phyloP scores from a whole-genome alignment of 2,329 filamentous ascomycete species.

The Venturia effusa region DNA sequence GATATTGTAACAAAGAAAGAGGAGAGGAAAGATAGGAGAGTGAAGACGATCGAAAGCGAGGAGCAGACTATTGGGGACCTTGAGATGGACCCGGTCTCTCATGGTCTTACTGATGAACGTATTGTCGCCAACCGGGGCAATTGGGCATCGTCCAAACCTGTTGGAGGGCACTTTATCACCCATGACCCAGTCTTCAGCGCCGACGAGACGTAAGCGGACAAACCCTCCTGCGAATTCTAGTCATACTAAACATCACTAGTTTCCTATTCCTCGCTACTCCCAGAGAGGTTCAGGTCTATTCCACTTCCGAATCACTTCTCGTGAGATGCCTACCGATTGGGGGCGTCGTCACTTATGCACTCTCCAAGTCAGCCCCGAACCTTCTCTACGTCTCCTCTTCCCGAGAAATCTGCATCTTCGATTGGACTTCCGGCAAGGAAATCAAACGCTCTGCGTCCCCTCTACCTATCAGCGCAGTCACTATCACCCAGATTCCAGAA shows the following conservation, averaged over 20 bases:
- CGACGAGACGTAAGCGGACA: conserved; percentile 39
- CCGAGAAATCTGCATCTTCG: conserved; percentile 45
- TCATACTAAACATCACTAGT: conserved; percentile 32
- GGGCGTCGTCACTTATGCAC: conserved; percentile 38
- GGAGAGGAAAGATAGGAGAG: neutral
- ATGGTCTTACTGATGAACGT: conserved; percentile 8
- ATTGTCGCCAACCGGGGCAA: neutral
- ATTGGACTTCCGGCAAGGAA: conserved; percentile 38
- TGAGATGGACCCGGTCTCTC: conserved; percentile 16
- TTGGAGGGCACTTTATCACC: conserved; percentile 45
- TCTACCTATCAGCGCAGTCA: conserved; percentile 26
- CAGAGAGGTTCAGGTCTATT: conserved; percentile 69
- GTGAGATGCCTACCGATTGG: conserved; percentile 53
- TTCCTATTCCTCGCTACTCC: conserved; percentile 66
- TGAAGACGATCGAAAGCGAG: neutral
- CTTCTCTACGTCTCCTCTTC: conserved; percentile 41
- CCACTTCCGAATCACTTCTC: conserved; percentile 68
- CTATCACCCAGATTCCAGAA: conserved; percentile 21
- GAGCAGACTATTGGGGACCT: neutral
- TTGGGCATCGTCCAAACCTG: conserved; percentile 39
- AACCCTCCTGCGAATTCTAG: conserved; percentile 23
- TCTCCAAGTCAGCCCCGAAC: conserved; percentile 41
- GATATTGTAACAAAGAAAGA: neutral
- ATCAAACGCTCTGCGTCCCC: conserved; percentile 29
- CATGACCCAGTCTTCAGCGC: conserved; percentile 46